Conservation (phyloP, 1,284 basidiomycete species). For the Fereydounia khargensis region DNA sequence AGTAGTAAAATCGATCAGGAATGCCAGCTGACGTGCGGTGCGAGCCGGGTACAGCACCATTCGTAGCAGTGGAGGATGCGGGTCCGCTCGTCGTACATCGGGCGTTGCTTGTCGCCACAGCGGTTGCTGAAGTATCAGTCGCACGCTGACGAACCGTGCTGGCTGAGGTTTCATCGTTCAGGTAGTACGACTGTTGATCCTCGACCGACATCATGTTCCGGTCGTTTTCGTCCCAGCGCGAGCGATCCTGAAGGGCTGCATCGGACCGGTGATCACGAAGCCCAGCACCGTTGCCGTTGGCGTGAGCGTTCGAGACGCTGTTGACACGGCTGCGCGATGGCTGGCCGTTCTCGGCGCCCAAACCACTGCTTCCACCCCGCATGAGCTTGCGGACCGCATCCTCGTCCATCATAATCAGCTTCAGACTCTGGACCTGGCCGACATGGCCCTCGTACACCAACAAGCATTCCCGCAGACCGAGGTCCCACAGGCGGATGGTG, state of each 20-base stretch:
- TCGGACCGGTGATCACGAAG: background rate
- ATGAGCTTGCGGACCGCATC: slow-evolving; percentile 47
- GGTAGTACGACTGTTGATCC: slow-evolving; percentile 29
- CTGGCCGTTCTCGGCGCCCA: slow-evolving; percentile 13
- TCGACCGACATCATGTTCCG: slow-evolving; percentile 23
- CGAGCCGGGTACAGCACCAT: background rate
- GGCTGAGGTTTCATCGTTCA: slow-evolving; percentile 8
- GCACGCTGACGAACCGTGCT: background rate
- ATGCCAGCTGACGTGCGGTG: too few species aligned
- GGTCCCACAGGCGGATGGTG: slow-evolving; percentile 90
- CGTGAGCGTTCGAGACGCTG: background rate
- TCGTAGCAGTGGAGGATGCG: background rate
- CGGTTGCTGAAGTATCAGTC: background rate
- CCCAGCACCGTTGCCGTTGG: slow-evolving; percentile 1
- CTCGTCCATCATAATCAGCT: slow-evolving; percentile 65
- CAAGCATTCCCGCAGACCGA: slow-evolving; percentile 75
- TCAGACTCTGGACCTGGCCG: slow-evolving; percentile 89
- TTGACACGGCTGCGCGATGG: slow-evolving; percentile 5
- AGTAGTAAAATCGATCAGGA: slow-evolving; percentile 20
- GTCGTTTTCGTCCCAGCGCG: background rate
- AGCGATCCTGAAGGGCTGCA: slow-evolving; percentile 3
- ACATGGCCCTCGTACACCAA: slow-evolving; percentile 85
- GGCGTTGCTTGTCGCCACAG: background rate
- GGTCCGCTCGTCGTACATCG: too few species aligned
- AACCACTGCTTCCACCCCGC: slow-evolving; percentile 49